phyloP scores from a whole-genome alignment of 768 basidiomycete species.

The Chalciporus piperatus region DNA sequence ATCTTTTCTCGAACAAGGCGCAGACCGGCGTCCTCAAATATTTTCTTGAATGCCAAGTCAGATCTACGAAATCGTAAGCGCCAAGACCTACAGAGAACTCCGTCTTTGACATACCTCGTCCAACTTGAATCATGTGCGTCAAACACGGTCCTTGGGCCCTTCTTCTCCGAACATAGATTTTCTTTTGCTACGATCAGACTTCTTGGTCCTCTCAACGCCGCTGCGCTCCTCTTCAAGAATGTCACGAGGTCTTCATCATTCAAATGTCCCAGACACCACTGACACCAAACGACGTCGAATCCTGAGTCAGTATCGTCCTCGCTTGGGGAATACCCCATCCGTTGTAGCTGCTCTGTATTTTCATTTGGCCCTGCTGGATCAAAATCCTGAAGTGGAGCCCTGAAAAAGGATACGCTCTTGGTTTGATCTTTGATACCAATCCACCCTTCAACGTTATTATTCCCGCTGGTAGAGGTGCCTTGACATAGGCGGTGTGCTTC shows the following conservation, averaged over 20 bases:
- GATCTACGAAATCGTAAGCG: conserved; percentile 51
- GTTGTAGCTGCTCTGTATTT: conserved; percentile 49
- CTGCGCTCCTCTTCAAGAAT: conserved; percentile 66
- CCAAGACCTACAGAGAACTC: neutral
- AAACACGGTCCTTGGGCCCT: conserved; percentile 57
- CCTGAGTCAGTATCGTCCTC: conserved; percentile 53
- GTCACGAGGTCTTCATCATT: conserved; percentile 69
- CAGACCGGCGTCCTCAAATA: conserved; percentile 75
- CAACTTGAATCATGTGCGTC: conserved; percentile 89
- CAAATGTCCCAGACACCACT: conserved; percentile 95
- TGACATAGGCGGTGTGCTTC: conserved; percentile 54
- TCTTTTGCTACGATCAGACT: conserved; percentile 89
- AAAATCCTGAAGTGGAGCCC: conserved; percentile 76
- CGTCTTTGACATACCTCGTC: conserved; percentile 60
- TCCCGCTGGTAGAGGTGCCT: conserved; percentile 35
- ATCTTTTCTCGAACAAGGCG: conserved; percentile 67
- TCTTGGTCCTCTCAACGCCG: conserved; percentile 50
- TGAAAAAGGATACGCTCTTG: conserved; percentile 78
- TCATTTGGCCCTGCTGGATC: conserved; percentile 56
- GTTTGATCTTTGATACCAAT: conserved; percentile 58
- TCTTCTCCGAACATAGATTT: conserved; percentile 70
- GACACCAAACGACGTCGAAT: conserved; percentile 94
- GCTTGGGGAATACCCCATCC: conserved; percentile 62
- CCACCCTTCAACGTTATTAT: conserved; percentile 44
- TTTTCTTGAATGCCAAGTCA: conserved; percentile 72